A percentile compares a stretch with the other conserved stretches of the same genome.
These are phyloP conservation scores for Penicillium sp. DNA, from an alignment of 2,329 filamentous ascomycete genomes.

Conservation along the genomic window DNA sequence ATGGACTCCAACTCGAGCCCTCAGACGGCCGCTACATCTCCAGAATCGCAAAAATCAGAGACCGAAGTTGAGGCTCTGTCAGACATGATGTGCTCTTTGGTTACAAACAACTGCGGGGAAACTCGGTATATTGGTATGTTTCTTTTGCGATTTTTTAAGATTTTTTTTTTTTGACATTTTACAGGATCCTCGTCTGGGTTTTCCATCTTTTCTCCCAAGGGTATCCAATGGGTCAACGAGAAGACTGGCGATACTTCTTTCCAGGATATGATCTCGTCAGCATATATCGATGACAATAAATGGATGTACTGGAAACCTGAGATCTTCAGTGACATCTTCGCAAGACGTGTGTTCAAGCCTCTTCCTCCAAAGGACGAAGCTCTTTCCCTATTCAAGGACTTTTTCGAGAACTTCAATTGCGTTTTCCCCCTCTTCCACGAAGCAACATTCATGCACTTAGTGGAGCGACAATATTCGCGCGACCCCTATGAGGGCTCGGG, in stretches of 20 bases:
- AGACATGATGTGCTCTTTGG: slow-evolving; percentile 98
- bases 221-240: slow-evolving; percentile 96
- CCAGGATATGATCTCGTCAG: slow-evolving; percentile 87
- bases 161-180: not conserved
- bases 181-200: slow-evolving; percentile 93
- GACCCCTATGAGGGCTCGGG: slow-evolving; percentile 93
- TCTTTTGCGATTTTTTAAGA: not conserved
- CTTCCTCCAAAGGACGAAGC: slow-evolving; percentile 85
- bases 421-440: slow-evolving; percentile 98
- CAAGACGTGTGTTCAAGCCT: slow-evolving; percentile 76
- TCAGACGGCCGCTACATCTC: slow-evolving; percentile 51
- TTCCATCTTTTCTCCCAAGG: slow-evolving; percentile 97
- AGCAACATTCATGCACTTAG: slow-evolving; percentile 96
- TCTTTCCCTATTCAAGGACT: slow-evolving; percentile 83
- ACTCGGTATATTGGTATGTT: slow-evolving; percentile 85
- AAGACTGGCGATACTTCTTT: slow-evolving; percentile 97
- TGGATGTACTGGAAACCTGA: slow-evolving; percentile 99
- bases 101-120: slow-evolving; percentile 92
- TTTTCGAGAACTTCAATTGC: slow-evolving; percentile 98
- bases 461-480: slow-evolving; percentile 87
- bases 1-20: slow-evolving; percentile 52
- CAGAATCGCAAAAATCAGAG: slow-evolving; percentile 55
- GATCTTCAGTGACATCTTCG: slow-evolving; percentile 89
- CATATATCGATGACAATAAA: slow-evolving; percentile 90
- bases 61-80: slow-evolving; percentile 83